Evolutionary conservation across 345 rosid species (phyloP), one percentile per base, ranked within the genome.

Genomic region (Salix viminalis): DNA sequence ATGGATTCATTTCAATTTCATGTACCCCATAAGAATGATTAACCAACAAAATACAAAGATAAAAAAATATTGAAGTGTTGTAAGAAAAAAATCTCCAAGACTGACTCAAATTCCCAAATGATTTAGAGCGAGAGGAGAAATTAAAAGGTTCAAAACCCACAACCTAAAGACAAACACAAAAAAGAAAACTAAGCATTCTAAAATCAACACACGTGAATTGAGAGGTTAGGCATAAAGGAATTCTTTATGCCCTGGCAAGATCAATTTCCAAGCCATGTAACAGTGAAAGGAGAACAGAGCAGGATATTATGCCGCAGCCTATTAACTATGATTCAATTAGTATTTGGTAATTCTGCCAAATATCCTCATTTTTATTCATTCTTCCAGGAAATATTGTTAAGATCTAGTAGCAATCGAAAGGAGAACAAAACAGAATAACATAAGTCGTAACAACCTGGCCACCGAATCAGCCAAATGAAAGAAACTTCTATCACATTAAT

Each of bases 401-500:
- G 66, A 37, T 46, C 54, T 19, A 60, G 61, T 13, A 73, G 44
- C 54, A 56, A 46, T 44, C 7, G 30, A 76, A 71, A 50, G 39
- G 65, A 65, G n/a, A 81, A 56, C 54, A 30, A 9, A 26, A 67
- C 56, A 50, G 44, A 41, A 52, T 39, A 44, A 2, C 9, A 28
- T 39, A 16, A 62, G 46, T 10, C 9, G 44, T 30, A 16, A 62
- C 2, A 67, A 62, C 32, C 64, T 75, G 34, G 62, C 26, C 8
- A 60, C 60, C 73, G 8, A 48, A 75, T 21, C 42, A 41, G 54
- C 30, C 77, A 58, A 32, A 75, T 54, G 18, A 74, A 80, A 75
- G 75, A 69, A 52, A 28, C 8, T 16, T 64, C 46, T 46, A 70
- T 75, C 46, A 62, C 23, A 61, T 36, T 23, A 82, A 56, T 50